phyloP scores from a whole-genome alignment of 2,329 filamentous ascomycete species.

The Penicillium aurantiogriseum region DNA sequence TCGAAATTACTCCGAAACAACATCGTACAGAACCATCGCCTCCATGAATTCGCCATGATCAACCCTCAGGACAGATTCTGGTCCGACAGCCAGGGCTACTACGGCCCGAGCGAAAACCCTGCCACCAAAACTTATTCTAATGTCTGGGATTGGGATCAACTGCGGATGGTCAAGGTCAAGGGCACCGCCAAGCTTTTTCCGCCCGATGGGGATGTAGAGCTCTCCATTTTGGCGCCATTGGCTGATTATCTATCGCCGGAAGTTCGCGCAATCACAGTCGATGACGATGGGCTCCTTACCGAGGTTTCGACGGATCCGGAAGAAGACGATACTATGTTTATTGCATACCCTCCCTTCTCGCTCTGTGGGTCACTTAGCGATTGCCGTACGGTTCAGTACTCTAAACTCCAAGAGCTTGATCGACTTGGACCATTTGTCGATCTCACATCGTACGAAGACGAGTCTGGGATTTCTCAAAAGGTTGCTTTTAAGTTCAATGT shows the following conservation, averaged over 20 bases:
- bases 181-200: constrained; percentile 23
- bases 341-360: constrained; percentile 20
- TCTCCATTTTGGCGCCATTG: constrained; percentile 17
- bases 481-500: constrained; percentile 24
- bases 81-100: constrained; percentile 19
- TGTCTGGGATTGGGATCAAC: constrained; percentile 26
- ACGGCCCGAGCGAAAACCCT: constrained; percentile 16
- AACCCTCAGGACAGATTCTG: constrained; percentile 8
- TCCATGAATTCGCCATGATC: not conserved
- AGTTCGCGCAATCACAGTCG: constrained; percentile 20
- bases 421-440: constrained; percentile 20
- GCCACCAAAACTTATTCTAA: constrained; percentile 18
- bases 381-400: constrained; percentile 16
- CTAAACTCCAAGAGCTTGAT: constrained; percentile 21
- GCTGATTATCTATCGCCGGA: constrained; percentile 21
- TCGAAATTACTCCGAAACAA: not conserved
- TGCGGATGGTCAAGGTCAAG: constrained; percentile 10
- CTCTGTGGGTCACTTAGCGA: constrained; percentile 9
- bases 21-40: no score
- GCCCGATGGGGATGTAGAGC: constrained; percentile 19
- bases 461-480: not conserved
- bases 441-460: constrained; percentile 12
- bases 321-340: constrained; percentile 19
- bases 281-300: constrained; percentile 21
- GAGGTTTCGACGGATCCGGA: constrained; percentile 19